Percentiles rank a stretch among this genome's conserved stretches.
These are phyloP conservation scores for Globisporangium okanoganense DNA, from an alignment of 352 stramenopile genomes.

Conservation along the genomic window DNA sequence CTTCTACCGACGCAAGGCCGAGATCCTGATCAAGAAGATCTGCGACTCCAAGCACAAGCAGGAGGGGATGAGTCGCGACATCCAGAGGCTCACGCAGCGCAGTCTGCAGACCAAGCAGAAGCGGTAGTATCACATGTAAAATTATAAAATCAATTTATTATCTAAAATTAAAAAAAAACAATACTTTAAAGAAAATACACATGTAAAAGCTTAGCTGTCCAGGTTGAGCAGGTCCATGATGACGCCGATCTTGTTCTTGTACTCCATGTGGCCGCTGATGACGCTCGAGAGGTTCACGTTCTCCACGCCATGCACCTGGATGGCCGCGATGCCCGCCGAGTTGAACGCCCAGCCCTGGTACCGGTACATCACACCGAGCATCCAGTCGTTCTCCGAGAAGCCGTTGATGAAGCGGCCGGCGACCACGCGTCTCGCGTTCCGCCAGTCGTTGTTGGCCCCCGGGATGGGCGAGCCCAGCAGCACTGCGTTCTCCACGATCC, in stretches of 20 bases:
- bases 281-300: slow-evolving; percentile 82
- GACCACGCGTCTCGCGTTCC: slow-evolving; percentile 61
- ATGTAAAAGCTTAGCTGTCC: slow-evolving; percentile 29
- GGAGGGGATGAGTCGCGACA: slow-evolving; percentile 60
- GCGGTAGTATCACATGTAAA: too few species aligned
- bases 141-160: too few species aligned
- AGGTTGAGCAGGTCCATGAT: slow-evolving; percentile 78
- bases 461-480: slow-evolving; percentile 81
- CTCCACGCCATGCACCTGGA: slow-evolving; percentile 68
- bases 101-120: slow-evolving; percentile 37
- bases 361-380: slow-evolving; percentile 90
- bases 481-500: slow-evolving; percentile 88
- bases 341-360: slow-evolving; percentile 82
- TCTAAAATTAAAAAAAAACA: too few species aligned
- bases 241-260: slow-evolving; percentile 85
- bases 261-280: slow-evolving; percentile 81
- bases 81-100: slow-evolving; percentile 55
- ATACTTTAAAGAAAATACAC: too few species aligned
- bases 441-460: slow-evolving; percentile 59
- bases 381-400: slow-evolving; percentile 89
- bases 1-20: slow-evolving; percentile 60
- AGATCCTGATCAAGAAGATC: slow-evolving; percentile 68
- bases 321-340: slow-evolving; percentile 64
- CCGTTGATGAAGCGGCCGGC: slow-evolving; percentile 88
- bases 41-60: slow-evolving; percentile 53